Base-by-base conservation (phyloP, 177 flowering plant genomes). In the Tripterygium wilfordii region DNA sequence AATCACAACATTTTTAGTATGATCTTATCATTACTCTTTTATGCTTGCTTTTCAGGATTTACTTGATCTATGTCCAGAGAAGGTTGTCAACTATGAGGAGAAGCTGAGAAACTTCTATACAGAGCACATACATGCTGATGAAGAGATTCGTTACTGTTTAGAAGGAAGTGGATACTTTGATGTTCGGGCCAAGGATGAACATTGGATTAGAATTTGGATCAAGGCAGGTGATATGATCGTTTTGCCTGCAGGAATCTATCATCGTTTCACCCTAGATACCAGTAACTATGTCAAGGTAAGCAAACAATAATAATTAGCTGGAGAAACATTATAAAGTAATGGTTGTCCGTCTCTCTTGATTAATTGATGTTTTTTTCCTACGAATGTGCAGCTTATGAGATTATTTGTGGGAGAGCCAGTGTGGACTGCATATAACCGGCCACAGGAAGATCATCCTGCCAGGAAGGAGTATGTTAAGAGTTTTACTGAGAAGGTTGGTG, bases 131-230 rank as follows among this genome's bases (percentile, higher is more conserved):
- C 98, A 88, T 45, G 83, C 67, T 1, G 82, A 88, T 30, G 98
- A 92, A 56, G 98, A 92, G 70, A 88, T 92, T 20, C 88, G 98
- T 5, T 92, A 92, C 58, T 88, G 94, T 56, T 57, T 92, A 52
- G 77, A 75, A 61, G 96, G 98, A 10, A 83, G 94, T 54, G 96
- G 96, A 5, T 88, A 86, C 54, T 88, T 92, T 49, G 98, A 88
- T 58, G 87, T 92, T 27, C 69, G 98, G n/a, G 94, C 75, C 66
- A 76, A 80, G 57, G 71, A 76, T 15, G 98, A 92, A 48, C 83
- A 75, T 28, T 92, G 98, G 98, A 74, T 88, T 50, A 76, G 98
- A 9, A 74, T 84, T 35, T 74, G 78, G 96, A 63, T 88, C 49
- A 88, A 70, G 68, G 75, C 75, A 0, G 98, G 96, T 1, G 98